These are phyloP conservation scores for Chaetomium globosum DNA, from an alignment of 2,329 filamentous ascomycete genomes.

Conservation along the genomic window DNA sequence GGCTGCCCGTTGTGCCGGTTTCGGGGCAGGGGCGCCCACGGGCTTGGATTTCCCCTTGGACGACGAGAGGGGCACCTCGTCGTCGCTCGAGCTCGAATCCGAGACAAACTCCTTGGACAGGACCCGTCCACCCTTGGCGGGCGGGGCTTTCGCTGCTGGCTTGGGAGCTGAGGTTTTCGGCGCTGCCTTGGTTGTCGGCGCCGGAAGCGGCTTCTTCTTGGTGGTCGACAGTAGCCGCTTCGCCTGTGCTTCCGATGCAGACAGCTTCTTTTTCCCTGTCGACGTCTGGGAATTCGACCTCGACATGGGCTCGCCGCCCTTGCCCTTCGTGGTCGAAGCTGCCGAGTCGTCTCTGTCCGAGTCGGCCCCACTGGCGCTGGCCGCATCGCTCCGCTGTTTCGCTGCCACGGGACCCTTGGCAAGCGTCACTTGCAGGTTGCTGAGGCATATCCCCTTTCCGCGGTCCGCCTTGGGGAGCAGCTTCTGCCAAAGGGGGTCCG, in stretches of 20 bases:
- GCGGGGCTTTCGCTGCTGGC: slow-evolving; percentile 44
- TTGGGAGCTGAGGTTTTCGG: slow-evolving; percentile 50
- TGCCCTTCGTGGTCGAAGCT: slow-evolving; percentile 44
- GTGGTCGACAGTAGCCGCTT: slow-evolving; percentile 56
- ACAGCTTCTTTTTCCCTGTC: slow-evolving; percentile 60
- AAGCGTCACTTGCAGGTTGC: slow-evolving; percentile 62
- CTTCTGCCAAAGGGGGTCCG: slow-evolving; percentile 63
- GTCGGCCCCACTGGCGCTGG: slow-evolving; percentile 43
- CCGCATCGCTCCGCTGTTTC: slow-evolving; percentile 57
- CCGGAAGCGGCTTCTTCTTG: slow-evolving; percentile 46
- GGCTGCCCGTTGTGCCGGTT: slow-evolving; percentile 35
- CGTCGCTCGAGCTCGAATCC: slow-evolving; percentile 59
- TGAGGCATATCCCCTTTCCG: slow-evolving; percentile 62
- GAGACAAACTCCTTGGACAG: slow-evolving; percentile 60
- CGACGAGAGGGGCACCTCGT: slow-evolving; percentile 50
- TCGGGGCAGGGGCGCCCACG: slow-evolving; percentile 19
- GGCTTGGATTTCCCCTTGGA: slow-evolving; percentile 38
- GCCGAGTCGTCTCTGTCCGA: slow-evolving; percentile 41
- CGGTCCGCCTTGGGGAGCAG: slow-evolving; percentile 61
- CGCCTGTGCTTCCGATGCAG: slow-evolving; percentile 56
- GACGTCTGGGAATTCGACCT: slow-evolving; percentile 45
- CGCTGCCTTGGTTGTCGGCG: slow-evolving; percentile 45
- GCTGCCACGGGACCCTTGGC: slow-evolving; percentile 56
- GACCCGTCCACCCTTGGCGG: slow-evolving; percentile 49
- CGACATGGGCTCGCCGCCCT: slow-evolving; percentile 44